These are phyloP conservation scores for Plenodomus biglobosus DNA, from an alignment of 2,329 filamentous ascomycete genomes.

Conservation along the genomic window DNA sequence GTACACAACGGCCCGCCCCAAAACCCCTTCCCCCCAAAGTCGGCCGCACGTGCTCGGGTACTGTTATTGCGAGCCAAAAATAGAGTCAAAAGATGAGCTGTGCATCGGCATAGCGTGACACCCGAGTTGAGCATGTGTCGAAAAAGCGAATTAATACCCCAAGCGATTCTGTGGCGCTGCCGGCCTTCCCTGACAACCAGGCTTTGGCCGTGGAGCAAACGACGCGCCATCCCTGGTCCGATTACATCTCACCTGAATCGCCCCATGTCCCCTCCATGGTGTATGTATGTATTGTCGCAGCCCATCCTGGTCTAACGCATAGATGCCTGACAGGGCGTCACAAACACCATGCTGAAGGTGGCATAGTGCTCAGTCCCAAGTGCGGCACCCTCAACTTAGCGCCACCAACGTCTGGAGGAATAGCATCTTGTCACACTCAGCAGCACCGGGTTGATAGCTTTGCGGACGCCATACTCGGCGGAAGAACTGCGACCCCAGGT, in stretches of 20 bases:
- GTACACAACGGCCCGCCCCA: constrained; percentile 10
- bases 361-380: constrained; percentile 26
- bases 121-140: constrained; percentile 7
- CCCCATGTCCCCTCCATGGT: constrained; percentile 20
- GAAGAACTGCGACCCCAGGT: constrained; percentile 3
- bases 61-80: constrained; percentile 18
- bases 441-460: constrained; percentile 18
- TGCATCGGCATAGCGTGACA: constrained; percentile 18
- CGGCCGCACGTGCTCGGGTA: constrained; percentile 21
- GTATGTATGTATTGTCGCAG: constrained; percentile 23
- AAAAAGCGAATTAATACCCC: constrained; percentile 6
- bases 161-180: constrained; percentile 27
- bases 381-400: constrained; percentile 24
- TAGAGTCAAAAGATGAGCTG: constrained; percentile 12
- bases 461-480: constrained; percentile 12
- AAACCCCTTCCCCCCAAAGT: constrained; percentile 1
- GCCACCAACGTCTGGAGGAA: constrained; percentile 35
- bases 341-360: constrained; percentile 27
- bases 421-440: constrained; percentile 17
- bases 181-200: constrained; percentile 20
- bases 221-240: constrained; percentile 22
- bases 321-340: constrained; percentile 28
- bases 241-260: constrained; percentile 20
- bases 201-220: constrained; percentile 26
- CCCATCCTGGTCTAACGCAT: constrained; percentile 17